These are phyloP conservation scores for Colletotrichum gloeosporioides DNA, from an alignment of 2,329 filamentous ascomycete species.

Conservation along the genomic window DNA sequence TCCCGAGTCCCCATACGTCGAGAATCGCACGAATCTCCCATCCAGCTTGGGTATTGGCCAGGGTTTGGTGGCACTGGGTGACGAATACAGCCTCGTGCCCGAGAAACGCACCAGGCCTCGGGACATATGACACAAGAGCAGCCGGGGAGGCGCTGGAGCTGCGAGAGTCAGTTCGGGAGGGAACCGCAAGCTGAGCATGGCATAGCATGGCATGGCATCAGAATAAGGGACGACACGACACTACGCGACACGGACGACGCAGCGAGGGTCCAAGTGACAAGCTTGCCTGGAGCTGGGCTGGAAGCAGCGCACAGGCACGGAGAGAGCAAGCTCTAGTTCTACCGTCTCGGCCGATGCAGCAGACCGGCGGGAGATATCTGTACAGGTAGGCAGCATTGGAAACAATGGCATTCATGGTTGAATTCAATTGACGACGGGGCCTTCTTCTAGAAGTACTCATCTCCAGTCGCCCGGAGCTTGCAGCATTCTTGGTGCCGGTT, in stretches of 20 bases:
- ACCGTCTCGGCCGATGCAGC: not conserved
- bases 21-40: not conserved
- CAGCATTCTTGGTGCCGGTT: conserved; percentile 1
- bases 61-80: not conserved
- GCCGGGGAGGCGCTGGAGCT: not conserved
- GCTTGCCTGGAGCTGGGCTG: not conserved
- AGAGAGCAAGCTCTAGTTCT: not conserved
- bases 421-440: not conserved
- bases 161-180: not conserved
- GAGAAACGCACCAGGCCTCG: not conserved
- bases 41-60: not conserved
- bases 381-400: not conserved
- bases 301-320: not conserved
- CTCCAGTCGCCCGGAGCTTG: conserved; percentile 2
- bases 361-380: not conserved
- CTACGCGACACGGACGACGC: not conserved
- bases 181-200: not conserved
- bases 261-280: not conserved
- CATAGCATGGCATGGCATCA: not conserved
- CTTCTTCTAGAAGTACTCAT: not conserved
- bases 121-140: not conserved
- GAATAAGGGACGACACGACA: not conserved
- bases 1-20: not conserved
- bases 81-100: conserved; percentile 16
- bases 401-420: conserved; percentile 1